Evolutionary conservation across 805 yeast species (phyloP), one percentile per base, ranked within the genome.

Genomic region (Jamesozyma piceae): DNA sequence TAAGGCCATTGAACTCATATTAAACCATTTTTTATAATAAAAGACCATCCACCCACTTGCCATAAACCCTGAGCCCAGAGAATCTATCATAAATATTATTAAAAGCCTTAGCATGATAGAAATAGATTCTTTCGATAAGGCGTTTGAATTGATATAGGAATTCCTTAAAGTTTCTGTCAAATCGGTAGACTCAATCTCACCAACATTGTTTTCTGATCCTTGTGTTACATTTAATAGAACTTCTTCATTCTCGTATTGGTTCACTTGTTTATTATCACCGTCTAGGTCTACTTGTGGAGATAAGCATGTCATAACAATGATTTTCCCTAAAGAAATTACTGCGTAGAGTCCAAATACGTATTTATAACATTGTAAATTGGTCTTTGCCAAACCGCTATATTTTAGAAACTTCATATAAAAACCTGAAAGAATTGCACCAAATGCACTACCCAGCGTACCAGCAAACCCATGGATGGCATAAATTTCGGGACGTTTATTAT

Each of bases 31-130:
- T 42, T 77, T 74, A 66, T 85, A 80, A 62, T 84, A 88, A 58
- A 80, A 88, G 31, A 87, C 85, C 33, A 82, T 71, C 95, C 96
- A 88, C 1, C 95, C 82, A 35, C 79, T 69, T 2, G 94, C 80
- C 87, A 87, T 82, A 60, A 87, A 82, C 1, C 95, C 95, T 49
- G 77, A 78, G 0, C 95, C 96, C 39, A 88, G 71, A 2, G 95
- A 86, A 60, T 88, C 96, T 24, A 85, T 55, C 78, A 84, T 84
- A 57, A 88, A 88, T n/a, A 80, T 69, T 6, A 72, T 57, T 20
- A 80, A 60, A 4, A 82, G 63, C 39, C 72, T 71, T 14, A 71
- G 57, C 38, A 80, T 55, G 9, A 72, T 63, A 6, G 64, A 51
- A 8, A 57, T 62, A 0, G 82, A 68, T 15, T 65, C 62, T 6